These are phyloP conservation scores for Penicillium sp. DNA, from an alignment of 2,329 filamentous ascomycete species.

Conservation along the genomic window DNA sequence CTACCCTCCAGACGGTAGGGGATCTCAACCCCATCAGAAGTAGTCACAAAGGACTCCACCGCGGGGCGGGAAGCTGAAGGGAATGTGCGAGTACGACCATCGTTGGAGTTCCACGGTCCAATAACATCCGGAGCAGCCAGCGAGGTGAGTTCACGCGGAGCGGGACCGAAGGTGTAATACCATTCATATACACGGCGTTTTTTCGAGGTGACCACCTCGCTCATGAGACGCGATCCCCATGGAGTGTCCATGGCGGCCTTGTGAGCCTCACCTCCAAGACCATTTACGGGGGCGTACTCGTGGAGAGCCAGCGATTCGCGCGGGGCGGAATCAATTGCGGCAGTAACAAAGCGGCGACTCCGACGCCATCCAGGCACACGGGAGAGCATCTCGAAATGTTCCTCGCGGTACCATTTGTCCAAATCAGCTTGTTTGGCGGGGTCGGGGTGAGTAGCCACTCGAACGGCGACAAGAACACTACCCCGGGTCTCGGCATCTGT, in stretches of 20 bases:
- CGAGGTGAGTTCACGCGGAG: slow-evolving; percentile 64
- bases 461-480: slow-evolving; percentile 62
- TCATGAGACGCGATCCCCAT: slow-evolving; percentile 60
- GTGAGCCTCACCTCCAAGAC: slow-evolving; percentile 64
- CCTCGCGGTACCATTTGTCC: slow-evolving; percentile 69
- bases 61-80: slow-evolving; percentile 47
- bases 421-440: slow-evolving; percentile 53
- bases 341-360: slow-evolving; percentile 68
- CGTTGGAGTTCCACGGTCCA: slow-evolving; percentile 55
- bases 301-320: slow-evolving; percentile 66
- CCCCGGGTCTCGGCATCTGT: slow-evolving; percentile 54
- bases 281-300: slow-evolving; percentile 68
- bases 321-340: slow-evolving; percentile 58
- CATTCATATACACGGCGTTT: slow-evolving; percentile 64
- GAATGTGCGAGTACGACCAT: slow-evolving; percentile 57
- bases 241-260: slow-evolving; percentile 62
- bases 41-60: slow-evolving; percentile 67
- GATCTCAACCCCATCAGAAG: slow-evolving; percentile 65
- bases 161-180: slow-evolving; percentile 77
- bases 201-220: slow-evolving; percentile 58
- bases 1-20: slow-evolving; percentile 76
- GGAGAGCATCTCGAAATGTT: slow-evolving; percentile 69
- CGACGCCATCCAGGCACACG: slow-evolving; percentile 78
- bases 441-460: slow-evolving; percentile 58
- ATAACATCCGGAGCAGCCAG: slow-evolving; percentile 50